A percentile compares a stretch with the other conserved stretches of the same genome.
Conservation (phyloP, 371 early-diverging fungal species). For the Gilbertella persicaria region DNA sequence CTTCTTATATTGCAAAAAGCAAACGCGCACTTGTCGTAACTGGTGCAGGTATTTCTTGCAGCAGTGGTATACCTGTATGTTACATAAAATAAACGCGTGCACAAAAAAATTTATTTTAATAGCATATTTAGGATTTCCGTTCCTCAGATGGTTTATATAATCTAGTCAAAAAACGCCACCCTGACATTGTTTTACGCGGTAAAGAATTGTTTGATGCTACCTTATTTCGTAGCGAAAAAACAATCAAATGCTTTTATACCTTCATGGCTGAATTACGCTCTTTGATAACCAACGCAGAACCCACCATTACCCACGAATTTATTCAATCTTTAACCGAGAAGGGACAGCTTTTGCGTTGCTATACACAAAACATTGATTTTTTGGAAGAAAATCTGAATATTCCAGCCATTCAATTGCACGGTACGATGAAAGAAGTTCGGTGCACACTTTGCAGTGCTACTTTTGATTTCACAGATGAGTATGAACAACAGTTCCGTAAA, state of each 20-base stretch:
- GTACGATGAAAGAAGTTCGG: slow-evolving; percentile 80
- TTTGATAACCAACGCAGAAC: slow-evolving; percentile 68
- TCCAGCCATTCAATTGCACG: slow-evolving; percentile 91
- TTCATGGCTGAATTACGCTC: slow-evolving; percentile 94
- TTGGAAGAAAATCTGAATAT: slow-evolving; percentile 77
- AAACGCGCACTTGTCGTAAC: slow-evolving; percentile 81
- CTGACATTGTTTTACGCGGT: slow-evolving; percentile 78
- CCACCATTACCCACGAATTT: slow-evolving; percentile 90
- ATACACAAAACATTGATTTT: slow-evolving; percentile 98
- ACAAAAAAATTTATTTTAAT: slow-evolving; percentile 3
- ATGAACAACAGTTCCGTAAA: slow-evolving; percentile 57
- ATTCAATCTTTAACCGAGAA: slow-evolving; percentile 72
- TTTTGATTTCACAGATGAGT: slow-evolving; percentile 59
- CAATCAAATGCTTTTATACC: slow-evolving; percentile 84
- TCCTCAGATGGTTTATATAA: slow-evolving; percentile 79
- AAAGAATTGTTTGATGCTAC: slow-evolving; percentile 95
- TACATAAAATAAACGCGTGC: neutral
- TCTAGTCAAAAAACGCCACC: slow-evolving; percentile 81
- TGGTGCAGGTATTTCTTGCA: slow-evolving; percentile 93
- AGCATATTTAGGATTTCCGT: slow-evolving; percentile 71
- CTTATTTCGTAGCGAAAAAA: slow-evolving; percentile 74
- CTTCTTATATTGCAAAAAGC: slow-evolving; percentile 60
- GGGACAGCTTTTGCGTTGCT: slow-evolving; percentile 83
- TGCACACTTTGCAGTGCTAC: slow-evolving; percentile 80
- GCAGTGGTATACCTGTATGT: slow-evolving; percentile 85